phyloP scores from a whole-genome alignment of 208 protist genomes.

The Crithidia sp. region DNA sequence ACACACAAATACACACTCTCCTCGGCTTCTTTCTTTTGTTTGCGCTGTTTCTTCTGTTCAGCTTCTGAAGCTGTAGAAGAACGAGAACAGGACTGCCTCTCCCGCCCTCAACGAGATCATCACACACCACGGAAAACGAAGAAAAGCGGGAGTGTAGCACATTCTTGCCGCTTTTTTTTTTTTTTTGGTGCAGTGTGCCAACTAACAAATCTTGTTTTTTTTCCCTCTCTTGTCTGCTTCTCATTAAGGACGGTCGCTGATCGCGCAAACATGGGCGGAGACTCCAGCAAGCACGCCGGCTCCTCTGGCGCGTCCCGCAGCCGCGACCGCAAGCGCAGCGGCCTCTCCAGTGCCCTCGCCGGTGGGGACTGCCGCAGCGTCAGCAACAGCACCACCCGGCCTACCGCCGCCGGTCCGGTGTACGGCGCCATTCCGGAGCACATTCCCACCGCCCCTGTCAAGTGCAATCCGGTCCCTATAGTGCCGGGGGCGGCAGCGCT shows the following conservation, averaged over 20 bases:
- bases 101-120: too few species aligned
- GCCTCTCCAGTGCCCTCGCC: slow-evolving; percentile 18
- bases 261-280: slow-evolving; percentile 16
- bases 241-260: neutral
- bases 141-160: neutral
- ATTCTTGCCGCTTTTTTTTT: too few species aligned
- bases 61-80: neutral
- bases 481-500: neutral
- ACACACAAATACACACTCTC: too few species aligned
- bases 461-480: slow-evolving; percentile 23
- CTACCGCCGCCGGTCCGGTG: neutral
- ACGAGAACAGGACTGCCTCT: neutral
- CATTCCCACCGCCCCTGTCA: slow-evolving; percentile 27
- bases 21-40: too few species aligned
- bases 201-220: too few species aligned
- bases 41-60: slow-evolving; percentile 1
- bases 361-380: slow-evolving; percentile 21
- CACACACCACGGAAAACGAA: neutral
- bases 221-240: too few species aligned
- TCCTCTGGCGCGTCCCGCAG: slow-evolving; percentile 2
- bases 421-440: neutral
- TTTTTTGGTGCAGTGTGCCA: too few species aligned
- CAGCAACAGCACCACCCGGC: neutral
- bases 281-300: slow-evolving; percentile 25
- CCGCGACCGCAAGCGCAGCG: slow-evolving; percentile 28